Conservation (phyloP, 805 yeast species). For the Suhomyces canberraensis region DNA sequence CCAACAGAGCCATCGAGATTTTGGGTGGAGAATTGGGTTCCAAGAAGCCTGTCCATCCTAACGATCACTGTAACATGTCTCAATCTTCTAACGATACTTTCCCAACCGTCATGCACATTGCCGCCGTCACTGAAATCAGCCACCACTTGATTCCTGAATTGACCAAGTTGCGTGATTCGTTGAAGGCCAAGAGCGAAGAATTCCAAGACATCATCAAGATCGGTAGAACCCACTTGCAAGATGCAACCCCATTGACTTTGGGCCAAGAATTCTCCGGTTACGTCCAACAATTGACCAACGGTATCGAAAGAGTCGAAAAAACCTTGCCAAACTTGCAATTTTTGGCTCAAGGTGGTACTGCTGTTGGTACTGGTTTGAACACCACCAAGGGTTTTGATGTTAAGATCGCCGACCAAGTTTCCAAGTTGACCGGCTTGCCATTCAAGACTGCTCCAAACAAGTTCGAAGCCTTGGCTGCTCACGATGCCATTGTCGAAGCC, state of each 20-base stretch:
- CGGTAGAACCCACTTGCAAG: slow-evolving; percentile 98
- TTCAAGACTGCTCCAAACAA: slow-evolving; percentile 97
- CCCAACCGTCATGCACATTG: slow-evolving; percentile 99
- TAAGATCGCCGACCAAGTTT: slow-evolving; percentile 81
- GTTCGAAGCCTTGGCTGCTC: slow-evolving; percentile 98
- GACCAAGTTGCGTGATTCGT: slow-evolving; percentile 70
- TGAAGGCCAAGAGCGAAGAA: slow-evolving; percentile 75
- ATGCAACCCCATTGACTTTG: slow-evolving; percentile 95
- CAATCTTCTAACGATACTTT: slow-evolving; percentile 99
- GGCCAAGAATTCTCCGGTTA: slow-evolving; percentile 99
- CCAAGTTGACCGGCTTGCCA: slow-evolving; percentile 81
- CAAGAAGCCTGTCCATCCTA: slow-evolving; percentile 94
- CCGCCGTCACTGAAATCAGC: slow-evolving; percentile 89
- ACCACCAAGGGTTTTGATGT: slow-evolving; percentile 87
- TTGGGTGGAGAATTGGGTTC: slow-evolving; percentile 92
- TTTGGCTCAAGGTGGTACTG: slow-evolving; percentile 99
- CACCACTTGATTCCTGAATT: slow-evolving; percentile 76
- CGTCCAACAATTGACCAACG: slow-evolving; percentile 88
- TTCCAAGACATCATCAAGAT: slow-evolving; percentile 89
- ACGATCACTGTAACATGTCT: slow-evolving; percentile 97
- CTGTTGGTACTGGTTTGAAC: slow-evolving; percentile 98
- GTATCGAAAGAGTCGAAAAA: slow-evolving; percentile 80
- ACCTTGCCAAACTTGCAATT: slow-evolving; percentile 70
- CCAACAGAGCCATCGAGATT: slow-evolving; percentile 95
- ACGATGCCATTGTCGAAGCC: slow-evolving; percentile 96